Evolutionary conservation across 345 rosid species (phyloP).

Genomic region (Lepidium didymum): DNA sequence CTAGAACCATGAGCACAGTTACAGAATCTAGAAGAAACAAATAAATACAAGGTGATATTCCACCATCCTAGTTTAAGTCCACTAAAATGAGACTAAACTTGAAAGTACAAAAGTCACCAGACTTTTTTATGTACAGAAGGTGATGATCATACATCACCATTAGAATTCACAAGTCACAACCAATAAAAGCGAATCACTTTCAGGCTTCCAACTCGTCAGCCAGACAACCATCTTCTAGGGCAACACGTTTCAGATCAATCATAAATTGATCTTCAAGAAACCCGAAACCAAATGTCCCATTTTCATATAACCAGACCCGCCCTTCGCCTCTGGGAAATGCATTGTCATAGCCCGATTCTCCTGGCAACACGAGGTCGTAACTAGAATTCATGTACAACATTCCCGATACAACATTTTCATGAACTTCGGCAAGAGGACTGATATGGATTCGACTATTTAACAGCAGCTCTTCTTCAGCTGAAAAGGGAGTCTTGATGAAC

Average conservation of each 20-base stretch:
- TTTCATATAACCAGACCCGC: constrained; percentile 70
- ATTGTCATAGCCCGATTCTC: constrained; percentile 24
- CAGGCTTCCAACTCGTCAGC: constrained; percentile 35
- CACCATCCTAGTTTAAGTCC: background rate
- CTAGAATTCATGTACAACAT: constrained; percentile 60
- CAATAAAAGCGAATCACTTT: background rate
- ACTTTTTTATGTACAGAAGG: constrained; percentile 5
- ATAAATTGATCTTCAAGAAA: constrained; percentile 61
- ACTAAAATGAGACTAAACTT: constrained; percentile 4
- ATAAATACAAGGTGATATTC: background rate
- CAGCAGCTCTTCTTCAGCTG: constrained; percentile 47
- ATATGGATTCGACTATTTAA: constrained; percentile 46
- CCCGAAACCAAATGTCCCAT: constrained; percentile 79
- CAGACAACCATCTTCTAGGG: constrained; percentile 43
- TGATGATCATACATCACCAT: background rate
- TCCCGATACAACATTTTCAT: constrained; percentile 37
- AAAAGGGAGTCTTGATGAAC: constrained; percentile 39
- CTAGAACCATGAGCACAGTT: background rate
- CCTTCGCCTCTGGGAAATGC: constrained; percentile 41
- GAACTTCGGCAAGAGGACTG: constrained; percentile 29
- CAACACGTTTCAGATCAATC: constrained; percentile 57
- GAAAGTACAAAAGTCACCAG: background rate
- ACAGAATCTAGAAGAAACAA: background rate
- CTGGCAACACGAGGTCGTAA: constrained; percentile 40
- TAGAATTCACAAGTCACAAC: background rate